Base-by-base conservation (phyloP, 495 filamentous ascomycete genomes). In the Lasiosphaeria ovina region DNA sequence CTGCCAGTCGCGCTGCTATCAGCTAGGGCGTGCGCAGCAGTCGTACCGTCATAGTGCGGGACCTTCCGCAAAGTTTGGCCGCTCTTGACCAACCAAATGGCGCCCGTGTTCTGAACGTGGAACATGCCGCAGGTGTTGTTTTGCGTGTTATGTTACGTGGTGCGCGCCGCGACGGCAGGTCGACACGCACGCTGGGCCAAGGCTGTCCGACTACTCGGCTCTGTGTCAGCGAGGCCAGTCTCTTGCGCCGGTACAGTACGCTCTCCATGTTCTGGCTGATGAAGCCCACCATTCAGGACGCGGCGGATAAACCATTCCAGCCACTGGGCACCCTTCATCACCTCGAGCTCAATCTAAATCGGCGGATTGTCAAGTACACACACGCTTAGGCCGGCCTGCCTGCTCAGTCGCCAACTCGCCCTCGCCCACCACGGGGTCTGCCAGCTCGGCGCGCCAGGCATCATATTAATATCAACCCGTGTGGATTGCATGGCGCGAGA, bases 381-480 rank as follows among this genome's bases (percentile, higher is more conserved):
- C 63, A 61, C 55, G 47, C 59, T 63, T 45, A 40, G 51, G 52
- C 56, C 55, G 61, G 58, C 17, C 47, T 58, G 58, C 56, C 54
- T 45, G 35, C 24, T 24, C 24, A 24, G 24, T 24, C 32, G 47
- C 51, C 57, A 35, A 51, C 38, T 47, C 44, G 55, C 40, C 33
- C 31, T 24, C 17, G 16, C 50, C 36, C 48, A 51, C n/a, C 61
- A 45, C 63, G 33, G 62, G 51, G 47, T 56, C 53, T 36, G 44
- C 57, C 40, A 53, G 45, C 53, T 44, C 62, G 58, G 53, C 55
- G 55, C 24, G 51, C 60, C 40, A 58, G 55, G 54, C 61, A 62
- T 66, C 69, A 65, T 65, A 55, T 64, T 64, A 71, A 67, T 71
- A 69, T 71, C 69, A 36, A 60, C 57, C 69, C 66, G 69, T 52